A percentile compares a stretch with the other conserved stretches of the same genome.
Conservation (phyloP, 129 eudicot genomes). For the Saposhnikovia divaricata region DNA sequence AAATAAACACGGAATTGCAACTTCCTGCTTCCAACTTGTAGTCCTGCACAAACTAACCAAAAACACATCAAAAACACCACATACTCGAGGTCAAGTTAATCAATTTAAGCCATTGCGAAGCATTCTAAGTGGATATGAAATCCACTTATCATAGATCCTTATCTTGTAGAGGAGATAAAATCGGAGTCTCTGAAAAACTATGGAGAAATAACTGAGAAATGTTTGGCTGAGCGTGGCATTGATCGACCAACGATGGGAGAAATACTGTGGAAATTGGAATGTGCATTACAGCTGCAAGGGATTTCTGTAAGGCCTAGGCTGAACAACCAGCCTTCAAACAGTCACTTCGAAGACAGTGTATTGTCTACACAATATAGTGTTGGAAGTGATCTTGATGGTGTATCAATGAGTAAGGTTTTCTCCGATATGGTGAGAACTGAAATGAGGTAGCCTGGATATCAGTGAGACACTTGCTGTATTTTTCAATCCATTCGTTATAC, state of each 20-base stretch:
- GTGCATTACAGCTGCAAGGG: slow-evolving; percentile 41
- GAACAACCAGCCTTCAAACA: slow-evolving; percentile 2
- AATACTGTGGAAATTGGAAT: slow-evolving; percentile 27
- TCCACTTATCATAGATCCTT: no score
- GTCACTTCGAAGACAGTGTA: slow-evolving; percentile 24
- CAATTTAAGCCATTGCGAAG: no score
- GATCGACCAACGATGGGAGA: slow-evolving; percentile 50
- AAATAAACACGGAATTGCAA: no score
- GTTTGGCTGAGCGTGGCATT: slow-evolving; percentile 44
- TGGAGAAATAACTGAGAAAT: slow-evolving; percentile 50
- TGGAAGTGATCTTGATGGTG: slow-evolving; percentile 53
- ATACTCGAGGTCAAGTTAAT: no score
- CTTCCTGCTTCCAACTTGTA: no score
- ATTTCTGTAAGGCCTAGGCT: slow-evolving; percentile 13
- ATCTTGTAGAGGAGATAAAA: slow-evolving; percentile 33
- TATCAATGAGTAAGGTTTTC: slow-evolving; percentile 63
- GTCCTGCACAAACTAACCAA: no score
- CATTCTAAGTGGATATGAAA: no score
- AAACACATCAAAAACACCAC: no score
- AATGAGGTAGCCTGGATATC: slow-evolving; percentile 26
- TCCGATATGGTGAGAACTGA: slow-evolving; percentile 56
- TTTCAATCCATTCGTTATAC: background rate
- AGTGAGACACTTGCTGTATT: background rate
- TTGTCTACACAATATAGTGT: slow-evolving; percentile 24
- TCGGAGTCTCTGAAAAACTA: slow-evolving; percentile 41